These are phyloP conservation scores for Didymella segeticola DNA, from an alignment of 2,329 filamentous ascomycete species.

Conservation along the genomic window DNA sequence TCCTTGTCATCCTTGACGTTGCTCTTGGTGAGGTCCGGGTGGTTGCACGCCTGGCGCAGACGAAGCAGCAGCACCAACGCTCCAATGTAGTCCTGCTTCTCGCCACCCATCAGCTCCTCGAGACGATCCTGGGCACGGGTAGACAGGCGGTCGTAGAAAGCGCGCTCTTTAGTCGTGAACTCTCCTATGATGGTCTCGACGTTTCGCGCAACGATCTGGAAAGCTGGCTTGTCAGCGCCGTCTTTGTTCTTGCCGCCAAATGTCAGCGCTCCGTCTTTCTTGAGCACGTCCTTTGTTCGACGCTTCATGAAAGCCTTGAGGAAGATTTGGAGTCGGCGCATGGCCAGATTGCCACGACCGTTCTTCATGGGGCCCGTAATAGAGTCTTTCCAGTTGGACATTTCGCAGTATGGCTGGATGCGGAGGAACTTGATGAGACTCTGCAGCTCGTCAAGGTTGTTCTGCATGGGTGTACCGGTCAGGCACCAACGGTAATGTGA, in stretches of 20 bases:
- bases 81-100: slow-evolving; percentile 86
- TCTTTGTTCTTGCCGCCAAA: slow-evolving; percentile 72
- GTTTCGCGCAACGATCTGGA: slow-evolving; percentile 91
- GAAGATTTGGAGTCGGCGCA: slow-evolving; percentile 82
- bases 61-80: slow-evolving; percentile 91
- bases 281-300: slow-evolving; percentile 96
- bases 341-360: slow-evolving; percentile 86
- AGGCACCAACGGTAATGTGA: slow-evolving; percentile 95
- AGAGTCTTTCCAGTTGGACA: slow-evolving; percentile 86
- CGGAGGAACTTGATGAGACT: slow-evolving; percentile 90
- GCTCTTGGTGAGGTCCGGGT: slow-evolving; percentile 84
- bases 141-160: slow-evolving; percentile 85
- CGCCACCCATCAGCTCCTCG: slow-evolving; percentile 83
- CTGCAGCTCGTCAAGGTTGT: slow-evolving; percentile 95
- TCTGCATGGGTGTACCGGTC: slow-evolving; percentile 96
- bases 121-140: slow-evolving; percentile 85
- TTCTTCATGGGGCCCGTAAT: slow-evolving; percentile 91
- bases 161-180: slow-evolving; percentile 79
- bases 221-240: slow-evolving; percentile 67
- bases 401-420: slow-evolving; percentile 88
- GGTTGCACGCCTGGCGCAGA: slow-evolving; percentile 91
- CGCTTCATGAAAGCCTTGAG: slow-evolving; percentile 97
- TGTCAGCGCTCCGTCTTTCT: slow-evolving; percentile 80
- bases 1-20: slow-evolving; percentile 90
- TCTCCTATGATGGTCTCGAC: slow-evolving; percentile 80